phyloP scores from a whole-genome alignment of 208 protist genomes.

The Leishmania braziliensis region DNA sequence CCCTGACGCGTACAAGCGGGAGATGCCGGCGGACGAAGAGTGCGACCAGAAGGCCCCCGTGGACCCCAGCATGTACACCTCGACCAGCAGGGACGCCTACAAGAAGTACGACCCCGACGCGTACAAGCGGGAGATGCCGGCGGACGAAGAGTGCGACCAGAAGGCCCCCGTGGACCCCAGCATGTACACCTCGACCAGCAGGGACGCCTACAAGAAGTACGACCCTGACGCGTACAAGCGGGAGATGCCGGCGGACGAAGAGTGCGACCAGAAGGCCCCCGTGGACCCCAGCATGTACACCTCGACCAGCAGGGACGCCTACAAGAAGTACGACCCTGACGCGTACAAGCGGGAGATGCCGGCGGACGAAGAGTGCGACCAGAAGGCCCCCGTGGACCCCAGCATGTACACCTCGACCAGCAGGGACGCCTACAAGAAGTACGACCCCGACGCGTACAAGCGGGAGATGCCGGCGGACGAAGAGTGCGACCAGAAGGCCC shows the following conservation, averaged over 20 bases:
- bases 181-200: constrained; percentile 25
- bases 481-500: no score
- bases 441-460: constrained; percentile 8
- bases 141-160: neutral
- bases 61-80: constrained; percentile 46
- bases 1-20: constrained; percentile 16
- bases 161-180: constrained; percentile 25
- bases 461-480: no score
- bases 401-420: constrained; percentile 29
- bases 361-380: no score
- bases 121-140: constrained; percentile 25
- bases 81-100: constrained; percentile 42
- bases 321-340: constrained; percentile 14
- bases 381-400: no score
- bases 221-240: neutral
- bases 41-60: neutral
- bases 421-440: constrained; percentile 11
- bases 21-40: neutral
- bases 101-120: constrained; percentile 34
- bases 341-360: neutral
- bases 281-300: constrained; percentile 48
- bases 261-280: constrained; percentile 3
- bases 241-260: neutral
- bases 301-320: constrained; percentile 32
- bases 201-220: constrained; percentile 15